Evolutionary conservation across 306 rosid genomes (phyloP).

Genomic region (Rubus parviflorus): DNA sequence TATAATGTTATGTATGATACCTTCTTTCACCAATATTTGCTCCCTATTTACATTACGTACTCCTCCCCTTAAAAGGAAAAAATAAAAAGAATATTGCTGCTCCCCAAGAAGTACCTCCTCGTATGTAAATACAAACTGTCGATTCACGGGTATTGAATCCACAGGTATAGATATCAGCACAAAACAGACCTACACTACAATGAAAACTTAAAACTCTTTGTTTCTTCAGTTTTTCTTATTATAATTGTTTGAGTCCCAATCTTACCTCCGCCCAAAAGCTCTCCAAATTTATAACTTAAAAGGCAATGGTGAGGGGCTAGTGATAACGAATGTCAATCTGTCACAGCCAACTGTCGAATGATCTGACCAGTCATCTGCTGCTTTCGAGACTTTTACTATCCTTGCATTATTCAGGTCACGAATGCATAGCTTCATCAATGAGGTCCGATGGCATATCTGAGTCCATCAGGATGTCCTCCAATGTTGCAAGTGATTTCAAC

Average conservation of each 20-base stretch:
- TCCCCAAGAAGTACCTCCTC: constrained; percentile 13
- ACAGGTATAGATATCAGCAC: constrained; percentile 15
- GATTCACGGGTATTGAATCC: constrained; percentile 33
- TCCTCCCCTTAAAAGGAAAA: background rate
- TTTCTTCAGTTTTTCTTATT: constrained; percentile 23
- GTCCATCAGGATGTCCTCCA: constrained; percentile 67
- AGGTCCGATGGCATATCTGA: constrained; percentile 37
- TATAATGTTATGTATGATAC: background rate
- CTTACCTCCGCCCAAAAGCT: constrained; percentile 40
- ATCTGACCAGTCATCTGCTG: constrained; percentile 1
- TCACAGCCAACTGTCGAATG: background rate
- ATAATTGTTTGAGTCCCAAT: constrained; percentile 26
- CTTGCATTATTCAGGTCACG: constrained; percentile 27
- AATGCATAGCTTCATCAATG: constrained; percentile 26
- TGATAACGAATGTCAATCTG: constrained; percentile 26
- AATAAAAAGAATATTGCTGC: background rate
- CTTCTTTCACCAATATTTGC: background rate
- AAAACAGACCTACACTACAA: constrained; percentile 30
- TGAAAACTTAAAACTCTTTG: constrained; percentile 20
- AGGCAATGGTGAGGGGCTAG: constrained; percentile 23
- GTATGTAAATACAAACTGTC: constrained; percentile 30
- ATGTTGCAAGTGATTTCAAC: constrained; percentile 58
- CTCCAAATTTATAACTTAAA: constrained; percentile 35
- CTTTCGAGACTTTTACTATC: constrained; percentile 15
- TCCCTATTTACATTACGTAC: constrained; percentile 6